phyloP scores from a whole-genome alignment of 768 basidiomycete species.

The Russula dissimulans region DNA sequence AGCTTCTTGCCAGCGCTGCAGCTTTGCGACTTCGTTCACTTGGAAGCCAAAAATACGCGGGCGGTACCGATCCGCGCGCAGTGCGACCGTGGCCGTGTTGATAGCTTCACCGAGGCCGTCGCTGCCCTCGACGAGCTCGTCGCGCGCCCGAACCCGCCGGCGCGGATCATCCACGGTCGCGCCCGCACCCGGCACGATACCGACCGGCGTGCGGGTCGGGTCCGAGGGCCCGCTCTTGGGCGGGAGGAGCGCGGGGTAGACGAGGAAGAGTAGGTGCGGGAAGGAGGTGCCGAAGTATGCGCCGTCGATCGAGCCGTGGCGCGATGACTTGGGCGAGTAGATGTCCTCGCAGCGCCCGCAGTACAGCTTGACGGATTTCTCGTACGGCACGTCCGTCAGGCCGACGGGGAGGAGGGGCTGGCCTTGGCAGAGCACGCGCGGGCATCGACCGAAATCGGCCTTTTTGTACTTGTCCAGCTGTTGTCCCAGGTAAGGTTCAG shows the following conservation, averaged over 20 bases:
- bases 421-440: conserved; percentile 88
- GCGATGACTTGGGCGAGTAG: conserved; percentile 93
- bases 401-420: conserved; percentile 97
- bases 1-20: conserved; percentile 95
- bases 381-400: conserved; percentile 93
- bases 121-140: conserved; percentile 43
- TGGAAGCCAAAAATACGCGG: conserved; percentile 97
- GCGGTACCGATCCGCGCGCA: conserved; percentile 87
- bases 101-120: conserved; percentile 53
- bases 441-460: conserved; percentile 97
- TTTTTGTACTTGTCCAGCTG: conserved; percentile 97
- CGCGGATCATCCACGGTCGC: conserved; percentile 26
- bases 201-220: conserved; percentile 22
- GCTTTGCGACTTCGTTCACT: conserved; percentile 84
- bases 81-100: conserved; percentile 72
- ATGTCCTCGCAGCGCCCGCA: conserved; percentile 98
- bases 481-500: not conserved
- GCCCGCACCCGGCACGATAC: conserved; percentile 21
- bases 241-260: conserved; percentile 89
- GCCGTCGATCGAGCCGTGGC: conserved; percentile 96
- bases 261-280: conserved; percentile 94
- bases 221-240: conserved; percentile 57
- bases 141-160: conserved; percentile 22
- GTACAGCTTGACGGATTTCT: conserved; percentile 98
- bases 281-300: conserved; percentile 99